phyloP scores from a whole-genome alignment of 2,329 filamentous ascomycete species.

The Dryadomyces quercivorus region DNA sequence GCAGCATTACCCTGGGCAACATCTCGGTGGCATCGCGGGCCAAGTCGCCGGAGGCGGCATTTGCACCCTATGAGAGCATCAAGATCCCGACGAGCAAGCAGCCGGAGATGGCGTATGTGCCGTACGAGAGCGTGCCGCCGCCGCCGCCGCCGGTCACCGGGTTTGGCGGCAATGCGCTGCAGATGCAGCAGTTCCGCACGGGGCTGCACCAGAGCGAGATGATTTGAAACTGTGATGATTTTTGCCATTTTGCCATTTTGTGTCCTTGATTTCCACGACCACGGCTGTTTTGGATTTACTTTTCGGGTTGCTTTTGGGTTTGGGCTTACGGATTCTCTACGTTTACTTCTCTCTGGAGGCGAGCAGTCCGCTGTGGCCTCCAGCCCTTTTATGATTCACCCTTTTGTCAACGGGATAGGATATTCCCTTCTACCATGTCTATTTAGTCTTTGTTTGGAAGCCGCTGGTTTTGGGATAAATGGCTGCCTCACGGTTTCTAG shows the following conservation, averaged over 20 bases:
- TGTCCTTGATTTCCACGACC: too few species aligned
- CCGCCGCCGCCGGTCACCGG: conserved; percentile 17
- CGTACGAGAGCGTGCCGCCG: conserved; percentile 31
- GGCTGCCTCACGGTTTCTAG: not conserved
- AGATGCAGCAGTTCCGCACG: conserved; percentile 29
- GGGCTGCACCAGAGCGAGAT: conserved; percentile 43
- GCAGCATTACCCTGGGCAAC: conserved; percentile 8
- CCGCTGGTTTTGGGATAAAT: not conserved
- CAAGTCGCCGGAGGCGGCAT: conserved; percentile 24
- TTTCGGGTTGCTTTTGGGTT: too few species aligned
- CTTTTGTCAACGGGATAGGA: not conserved
- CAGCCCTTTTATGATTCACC: not conserved
- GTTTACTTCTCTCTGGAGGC: conserved; percentile 5
- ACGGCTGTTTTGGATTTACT: conserved; percentile 2
- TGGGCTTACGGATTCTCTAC: too few species aligned
- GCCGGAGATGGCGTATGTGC: conserved; percentile 19
- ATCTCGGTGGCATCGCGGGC: conserved; percentile 20
- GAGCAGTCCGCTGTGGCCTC: too few species aligned
- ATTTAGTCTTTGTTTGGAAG: not conserved
- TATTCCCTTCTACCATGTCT: not conserved
- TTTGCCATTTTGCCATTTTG: not conserved
- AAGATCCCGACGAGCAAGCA: conserved; percentile 24
- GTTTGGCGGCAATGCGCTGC: conserved; percentile 18
- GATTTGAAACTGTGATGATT: conserved; percentile 26
- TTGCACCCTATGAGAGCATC: conserved; percentile 26